Percentiles rank a stretch among this genome's conserved stretches.
Evolutionary conservation across 768 basidiomycete genomes (phyloP).

Genomic region (Russula brevipes): DNA sequence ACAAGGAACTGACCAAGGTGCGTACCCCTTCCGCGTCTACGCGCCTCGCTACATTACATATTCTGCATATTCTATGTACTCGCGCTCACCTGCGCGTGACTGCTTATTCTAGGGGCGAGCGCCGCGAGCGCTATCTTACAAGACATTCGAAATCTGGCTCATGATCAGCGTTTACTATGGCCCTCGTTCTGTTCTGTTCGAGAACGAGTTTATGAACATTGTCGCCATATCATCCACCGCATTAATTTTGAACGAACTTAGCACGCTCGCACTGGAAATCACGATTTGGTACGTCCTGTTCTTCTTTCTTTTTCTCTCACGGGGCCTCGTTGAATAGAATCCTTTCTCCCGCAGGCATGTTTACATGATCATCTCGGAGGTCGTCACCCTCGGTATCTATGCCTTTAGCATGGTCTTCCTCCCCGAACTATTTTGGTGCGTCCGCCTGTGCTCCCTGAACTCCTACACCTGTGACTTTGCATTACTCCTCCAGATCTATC

Average conservation of each 20-base stretch:
- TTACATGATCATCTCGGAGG: constrained; percentile 91
- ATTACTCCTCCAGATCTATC: constrained; percentile 59
- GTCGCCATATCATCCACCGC: constrained; percentile 98
- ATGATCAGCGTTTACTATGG: constrained; percentile 95
- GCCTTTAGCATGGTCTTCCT: constrained; percentile 87
- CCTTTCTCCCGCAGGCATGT: constrained; percentile 57
- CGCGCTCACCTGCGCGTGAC: constrained; percentile 3
- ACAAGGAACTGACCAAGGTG: constrained; percentile 96
- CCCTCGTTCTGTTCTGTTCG: constrained; percentile 86
- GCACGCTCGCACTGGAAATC: constrained; percentile 98
- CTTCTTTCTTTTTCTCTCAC: neutral
- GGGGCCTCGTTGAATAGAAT: neutral
- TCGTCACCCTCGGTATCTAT: constrained; percentile 86
- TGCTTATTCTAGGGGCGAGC: constrained; percentile 66
- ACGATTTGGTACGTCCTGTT: constrained; percentile 71
- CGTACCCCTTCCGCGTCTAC: constrained; percentile 3
- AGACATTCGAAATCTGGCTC: constrained; percentile 98
- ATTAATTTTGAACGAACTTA: constrained; percentile 90
- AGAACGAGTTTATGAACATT: constrained; percentile 96
- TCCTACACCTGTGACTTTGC: neutral
- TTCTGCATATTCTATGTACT: neutral
- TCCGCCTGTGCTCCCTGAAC: neutral
- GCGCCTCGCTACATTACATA: neutral
- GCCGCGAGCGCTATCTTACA: constrained; percentile 86
- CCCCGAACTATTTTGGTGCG: constrained; percentile 95